Evolutionary conservation across 768 basidiomycete genomes (phyloP), one percentile per base, ranked within the genome.

Genomic region (Leccinellum rugosiceps): DNA sequence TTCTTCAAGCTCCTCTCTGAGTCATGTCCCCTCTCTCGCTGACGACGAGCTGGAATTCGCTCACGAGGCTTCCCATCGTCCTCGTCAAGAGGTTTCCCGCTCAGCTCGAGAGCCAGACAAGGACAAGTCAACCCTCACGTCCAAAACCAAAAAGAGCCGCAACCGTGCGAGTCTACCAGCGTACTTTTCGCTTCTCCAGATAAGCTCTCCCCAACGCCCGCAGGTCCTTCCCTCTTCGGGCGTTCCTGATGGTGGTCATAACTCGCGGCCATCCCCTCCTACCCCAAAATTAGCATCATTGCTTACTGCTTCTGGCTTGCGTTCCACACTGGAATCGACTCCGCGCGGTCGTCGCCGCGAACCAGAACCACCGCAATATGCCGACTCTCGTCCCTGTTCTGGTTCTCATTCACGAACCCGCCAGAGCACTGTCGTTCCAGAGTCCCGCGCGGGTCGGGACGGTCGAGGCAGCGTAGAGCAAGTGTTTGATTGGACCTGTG

Each of bases 151-250:
- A 73, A 78, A 76, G 57, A 77, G 72, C 63, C 84, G 83, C 64
- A 87, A 84, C 70, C 86, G 88, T 68, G 83, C 84, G 46, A 87
- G 84, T 68, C 80, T 91, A 28, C 88, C 88, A 21, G 82, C 86
- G 19, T 88, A 84, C 72, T 91, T 91, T 69, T 88, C 87, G 48
- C 77, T 89, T 57, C 78, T 91, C 38, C 82, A 84, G 67, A 75
- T 84, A 62, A 74, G 72, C 61, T 78, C 77, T 50, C 71, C 64
- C 57, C 75, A 46, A 76, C 82, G 52, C 74, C 65, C 62, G 55
- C 79, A 54, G 19, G 63, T 52, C 44, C 58, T 60, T 35, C 77
- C 81, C 50, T 79, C 81, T 46, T 81, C 83, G 48, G 77, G 71
- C 35, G 72, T 77, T 59, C 79, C 79, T 26, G 71, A 76, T 59